phyloP scores from a whole-genome alignment of 306 rosid genomes.

The Trifolium fragiferum region DNA sequence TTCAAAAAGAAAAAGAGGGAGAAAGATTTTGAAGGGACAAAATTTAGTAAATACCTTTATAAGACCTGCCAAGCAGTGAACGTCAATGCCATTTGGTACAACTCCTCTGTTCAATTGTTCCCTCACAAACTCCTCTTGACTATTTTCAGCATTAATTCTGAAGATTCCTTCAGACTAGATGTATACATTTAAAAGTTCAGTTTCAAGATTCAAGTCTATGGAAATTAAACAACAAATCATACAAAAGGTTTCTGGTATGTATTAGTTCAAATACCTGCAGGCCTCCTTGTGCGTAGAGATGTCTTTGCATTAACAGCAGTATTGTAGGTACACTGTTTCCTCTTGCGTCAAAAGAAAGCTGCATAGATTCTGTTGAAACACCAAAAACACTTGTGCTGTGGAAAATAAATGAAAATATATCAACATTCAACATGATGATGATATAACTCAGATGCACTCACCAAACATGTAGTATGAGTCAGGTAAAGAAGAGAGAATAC shows the following conservation, averaged over 20 bases:
- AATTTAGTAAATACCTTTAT: conserved; percentile 64
- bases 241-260: conserved; percentile 28
- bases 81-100: conserved; percentile 77
- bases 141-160: conserved; percentile 88
- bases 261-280: conserved; percentile 66
- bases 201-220: conserved; percentile 41
- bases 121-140: conserved; percentile 92
- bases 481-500: conserved; percentile 18
- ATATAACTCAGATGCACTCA: conserved; percentile 23
- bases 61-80: conserved; percentile 96
- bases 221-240: conserved; percentile 33
- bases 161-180: conserved; percentile 97
- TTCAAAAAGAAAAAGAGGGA: not conserved
- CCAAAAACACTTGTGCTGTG: conserved; percentile 92
- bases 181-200: conserved; percentile 43
- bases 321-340: conserved; percentile 97
- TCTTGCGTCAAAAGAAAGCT: conserved; percentile 96
- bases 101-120: conserved; percentile 89
- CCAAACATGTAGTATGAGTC: conserved; percentile 7
- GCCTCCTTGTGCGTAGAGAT: conserved; percentile 84
- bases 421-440: conserved; percentile 42
- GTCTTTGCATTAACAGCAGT: conserved; percentile 89
- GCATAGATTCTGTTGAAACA: conserved; percentile 99
- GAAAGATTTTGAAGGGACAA: conserved; percentile 11
- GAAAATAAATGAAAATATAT: conserved; percentile 44